Percentiles rank a stretch among this genome's conserved stretches.
Evolutionary conservation across 352 stramenopile genomes (phyloP).

Genomic region (Phytophthora capsici): DNA sequence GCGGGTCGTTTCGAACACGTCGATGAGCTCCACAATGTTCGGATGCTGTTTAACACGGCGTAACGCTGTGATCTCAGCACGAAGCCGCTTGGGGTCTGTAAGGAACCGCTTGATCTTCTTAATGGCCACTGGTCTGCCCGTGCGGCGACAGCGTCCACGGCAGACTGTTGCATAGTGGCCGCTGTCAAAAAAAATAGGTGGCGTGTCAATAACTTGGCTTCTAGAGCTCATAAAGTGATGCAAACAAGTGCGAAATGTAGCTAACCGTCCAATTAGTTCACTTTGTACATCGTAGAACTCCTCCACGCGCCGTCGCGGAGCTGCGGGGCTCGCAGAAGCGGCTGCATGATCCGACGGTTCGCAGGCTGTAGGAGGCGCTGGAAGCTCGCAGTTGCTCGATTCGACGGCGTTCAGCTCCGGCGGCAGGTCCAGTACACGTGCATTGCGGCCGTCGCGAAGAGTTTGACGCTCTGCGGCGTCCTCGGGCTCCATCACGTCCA

Average conservation of each 20-base stretch:
- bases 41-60: slow-evolving; percentile 63
- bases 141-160: slow-evolving; percentile 58
- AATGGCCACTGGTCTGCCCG: slow-evolving; percentile 63
- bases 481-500: slow-evolving; percentile 2
- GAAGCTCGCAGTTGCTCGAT: background rate
- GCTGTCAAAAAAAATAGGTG: slow-evolving; percentile 24
- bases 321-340: slow-evolving; percentile 12
- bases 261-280: slow-evolving; percentile 56
- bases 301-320: slow-evolving; percentile 47
- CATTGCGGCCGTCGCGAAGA: slow-evolving; percentile 18
- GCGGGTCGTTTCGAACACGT: slow-evolving; percentile 81
- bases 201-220: slow-evolving; percentile 1
- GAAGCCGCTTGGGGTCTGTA: slow-evolving; percentile 71
- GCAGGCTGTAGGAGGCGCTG: background rate
- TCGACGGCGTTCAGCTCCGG: slow-evolving; percentile 3
- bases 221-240: slow-evolving; percentile 4
- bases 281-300: slow-evolving; percentile 66
- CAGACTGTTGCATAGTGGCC: slow-evolving; percentile 78
- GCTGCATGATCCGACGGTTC: background rate
- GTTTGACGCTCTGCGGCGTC: slow-evolving; percentile 9
- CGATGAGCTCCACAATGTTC: slow-evolving; percentile 82
- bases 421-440: slow-evolving; percentile 25
- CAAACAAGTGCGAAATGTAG: background rate
- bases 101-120: slow-evolving; percentile 88
- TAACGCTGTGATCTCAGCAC: slow-evolving; percentile 70